phyloP scores from a whole-genome alignment of 371 early-diverging fungal species.

The Mucor piriformis region DNA sequence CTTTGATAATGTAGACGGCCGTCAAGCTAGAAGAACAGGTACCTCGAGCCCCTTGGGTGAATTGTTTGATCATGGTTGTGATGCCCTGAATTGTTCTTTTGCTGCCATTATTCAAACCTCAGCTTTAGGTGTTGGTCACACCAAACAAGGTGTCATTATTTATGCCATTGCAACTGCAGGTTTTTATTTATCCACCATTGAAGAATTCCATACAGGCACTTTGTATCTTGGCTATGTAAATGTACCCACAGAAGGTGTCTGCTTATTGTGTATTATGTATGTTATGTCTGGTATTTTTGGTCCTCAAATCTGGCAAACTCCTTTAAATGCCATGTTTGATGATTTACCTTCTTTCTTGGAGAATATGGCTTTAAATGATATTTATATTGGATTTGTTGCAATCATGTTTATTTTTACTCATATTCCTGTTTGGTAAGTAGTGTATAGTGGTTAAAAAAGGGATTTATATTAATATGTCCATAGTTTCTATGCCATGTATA shows the following conservation, averaged over 20 bases:
- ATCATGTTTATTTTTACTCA: slow-evolving; percentile 68
- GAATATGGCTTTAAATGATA: slow-evolving; percentile 49
- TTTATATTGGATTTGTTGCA: slow-evolving; percentile 60
- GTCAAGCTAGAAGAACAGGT: slow-evolving; percentile 95
- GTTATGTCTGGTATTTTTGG: slow-evolving; percentile 70
- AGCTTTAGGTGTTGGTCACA: slow-evolving; percentile 78
- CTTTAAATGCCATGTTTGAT: slow-evolving; percentile 24
- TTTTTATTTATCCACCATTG: slow-evolving; percentile 95
- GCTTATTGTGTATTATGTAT: slow-evolving; percentile 69
- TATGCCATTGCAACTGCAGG: slow-evolving; percentile 68
- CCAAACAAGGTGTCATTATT: slow-evolving; percentile 64
- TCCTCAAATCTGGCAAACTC: slow-evolving; percentile 36
- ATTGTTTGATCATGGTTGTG: slow-evolving; percentile 92
- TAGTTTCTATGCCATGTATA: slow-evolving; percentile 62
- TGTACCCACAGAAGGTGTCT: slow-evolving; percentile 95
- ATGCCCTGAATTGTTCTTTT: slow-evolving; percentile 89
- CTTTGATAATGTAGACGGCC: slow-evolving; percentile 98
- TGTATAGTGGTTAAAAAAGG: not conserved
- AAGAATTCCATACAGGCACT: slow-evolving; percentile 93
- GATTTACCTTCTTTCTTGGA: slow-evolving; percentile 37
- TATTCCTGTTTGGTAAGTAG: slow-evolving; percentile 65
- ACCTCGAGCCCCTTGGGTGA: slow-evolving; percentile 95
- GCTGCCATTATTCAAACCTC: slow-evolving; percentile 84
- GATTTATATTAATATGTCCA: not conserved
- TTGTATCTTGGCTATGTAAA: slow-evolving; percentile 92